Conservation (phyloP, 345 rosid genomes). For the Rubroshorea leprosula region DNA sequence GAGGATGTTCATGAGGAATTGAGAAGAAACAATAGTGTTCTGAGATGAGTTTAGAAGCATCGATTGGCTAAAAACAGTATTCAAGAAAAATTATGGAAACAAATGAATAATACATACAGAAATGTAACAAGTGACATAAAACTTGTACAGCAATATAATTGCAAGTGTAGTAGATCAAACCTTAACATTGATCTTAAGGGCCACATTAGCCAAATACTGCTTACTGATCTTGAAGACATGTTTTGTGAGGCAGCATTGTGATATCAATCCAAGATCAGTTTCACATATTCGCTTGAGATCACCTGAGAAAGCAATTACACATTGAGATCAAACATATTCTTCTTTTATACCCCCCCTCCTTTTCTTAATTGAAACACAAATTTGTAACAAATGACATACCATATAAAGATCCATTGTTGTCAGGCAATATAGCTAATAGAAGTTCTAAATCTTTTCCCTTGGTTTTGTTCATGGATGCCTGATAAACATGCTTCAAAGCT, state of each 20-base stretch:
- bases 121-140: too few relatives aligned
- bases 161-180: slow-evolving; percentile 26
- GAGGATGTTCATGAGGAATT: background rate
- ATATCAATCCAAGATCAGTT: slow-evolving; percentile 95
- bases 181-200: slow-evolving; percentile 97
- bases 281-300: slow-evolving; percentile 96
- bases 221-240: slow-evolving; percentile 94
- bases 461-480: slow-evolving; percentile 69
- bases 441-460: slow-evolving; percentile 97
- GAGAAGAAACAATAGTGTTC: too few relatives aligned
- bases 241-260: slow-evolving; percentile 94
- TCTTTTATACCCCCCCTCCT: too few relatives aligned
- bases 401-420: slow-evolving; percentile 90
- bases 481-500: slow-evolving; percentile 83
- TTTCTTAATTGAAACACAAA: too few relatives aligned
- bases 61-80: too few relatives aligned
- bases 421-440: slow-evolving; percentile 82
- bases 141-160: too few relatives aligned
- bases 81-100: too few relatives aligned
- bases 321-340: too few relatives aligned
- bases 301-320: slow-evolving; percentile 31
- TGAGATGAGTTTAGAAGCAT: too few relatives aligned
- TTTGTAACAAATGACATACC: slow-evolving; percentile 38
- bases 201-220: slow-evolving; percentile 92
- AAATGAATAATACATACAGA: too few relatives aligned